Conservation (phyloP, 2,329 filamentous ascomycete species). For the Aspergillus sp. region DNA sequence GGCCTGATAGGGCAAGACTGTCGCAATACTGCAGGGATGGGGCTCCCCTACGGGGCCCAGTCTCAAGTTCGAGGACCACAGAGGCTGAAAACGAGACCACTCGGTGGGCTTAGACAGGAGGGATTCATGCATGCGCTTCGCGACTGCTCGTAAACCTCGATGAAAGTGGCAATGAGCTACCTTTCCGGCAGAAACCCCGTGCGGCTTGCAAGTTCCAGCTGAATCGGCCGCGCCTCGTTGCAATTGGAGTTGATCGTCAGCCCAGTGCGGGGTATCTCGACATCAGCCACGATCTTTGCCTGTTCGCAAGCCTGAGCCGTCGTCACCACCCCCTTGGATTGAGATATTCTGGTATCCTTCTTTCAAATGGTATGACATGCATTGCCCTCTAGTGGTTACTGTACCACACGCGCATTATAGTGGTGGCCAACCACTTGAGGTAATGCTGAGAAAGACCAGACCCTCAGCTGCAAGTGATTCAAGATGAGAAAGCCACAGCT, state of each 20-base stretch:
- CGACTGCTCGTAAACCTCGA: not conserved
- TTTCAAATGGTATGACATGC: not conserved
- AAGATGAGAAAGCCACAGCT: not conserved
- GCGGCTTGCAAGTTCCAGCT: conserved; percentile 23
- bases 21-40: conserved; percentile 14
- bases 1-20: conserved; percentile 21
- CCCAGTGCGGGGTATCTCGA: conserved; percentile 20
- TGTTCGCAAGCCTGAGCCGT: conserved; percentile 14
- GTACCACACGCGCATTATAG: not conserved
- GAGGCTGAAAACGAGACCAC: conserved; percentile 7
- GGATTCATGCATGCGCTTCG: not conserved
- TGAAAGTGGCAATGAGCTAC: conserved; percentile 4
- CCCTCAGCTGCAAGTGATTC: not conserved
- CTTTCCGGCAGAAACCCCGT: conserved; percentile 6
- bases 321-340: not conserved
- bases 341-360: not conserved
- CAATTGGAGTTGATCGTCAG: conserved; percentile 20
- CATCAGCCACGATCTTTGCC: conserved; percentile 18
- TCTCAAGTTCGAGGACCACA: conserved; percentile 3
- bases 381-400: not conserved
- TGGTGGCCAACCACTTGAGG: not conserved
- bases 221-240: conserved; percentile 8
- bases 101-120: not conserved
- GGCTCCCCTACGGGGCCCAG: conserved; percentile 14
- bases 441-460: not conserved